Conservation (phyloP, 306 rosid species). For the Amphicarpaea edgeworthii region DNA sequence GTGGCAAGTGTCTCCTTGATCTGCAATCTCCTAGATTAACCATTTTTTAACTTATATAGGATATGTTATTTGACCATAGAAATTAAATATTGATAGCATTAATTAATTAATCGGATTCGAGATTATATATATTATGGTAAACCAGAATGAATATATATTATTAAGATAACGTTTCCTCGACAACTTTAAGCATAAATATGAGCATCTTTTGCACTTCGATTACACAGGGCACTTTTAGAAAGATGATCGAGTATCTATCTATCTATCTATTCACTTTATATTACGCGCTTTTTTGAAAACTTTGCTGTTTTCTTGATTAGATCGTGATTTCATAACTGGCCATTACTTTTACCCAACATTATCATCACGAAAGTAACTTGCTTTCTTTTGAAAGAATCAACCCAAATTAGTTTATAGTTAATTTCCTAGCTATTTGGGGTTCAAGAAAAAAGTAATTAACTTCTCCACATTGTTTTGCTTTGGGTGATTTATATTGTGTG, state of each 20-base stretch:
- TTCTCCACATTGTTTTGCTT: slow-evolving; percentile 6
- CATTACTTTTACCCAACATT: slow-evolving; percentile 46
- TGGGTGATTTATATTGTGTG: slow-evolving; percentile 9
- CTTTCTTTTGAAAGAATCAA: slow-evolving; percentile 53
- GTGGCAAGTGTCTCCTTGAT: not conserved
- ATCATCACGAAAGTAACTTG: slow-evolving; percentile 41
- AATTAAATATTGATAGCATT: not conserved
- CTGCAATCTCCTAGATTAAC: not conserved
- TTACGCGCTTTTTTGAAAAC: slow-evolving; percentile 56
- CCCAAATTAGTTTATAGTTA: slow-evolving; percentile 18
- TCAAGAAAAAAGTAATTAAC: slow-evolving; percentile 36
- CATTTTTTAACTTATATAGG: not conserved
- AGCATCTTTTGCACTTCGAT: slow-evolving; percentile 51
- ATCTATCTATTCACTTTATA: slow-evolving; percentile 50
- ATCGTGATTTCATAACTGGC: slow-evolving; percentile 38
- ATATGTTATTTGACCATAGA: slow-evolving; percentile 12
- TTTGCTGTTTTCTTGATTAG: slow-evolving; percentile 51
- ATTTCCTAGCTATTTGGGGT: slow-evolving; percentile 38
- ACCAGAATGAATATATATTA: slow-evolving; percentile 41
- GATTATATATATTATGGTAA: slow-evolving; percentile 37
- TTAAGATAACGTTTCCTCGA: slow-evolving; percentile 21
- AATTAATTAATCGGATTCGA: slow-evolving; percentile 42
- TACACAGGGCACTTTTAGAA: slow-evolving; percentile 63
- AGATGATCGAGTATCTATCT: too few relatives aligned
- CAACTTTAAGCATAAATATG: slow-evolving; percentile 44